A percentile compares a stretch with the other conserved stretches of the same genome.
These are phyloP conservation scores for Rosa hybrid DNA, from an alignment of 331 rosid species.

Conservation along the genomic window DNA sequence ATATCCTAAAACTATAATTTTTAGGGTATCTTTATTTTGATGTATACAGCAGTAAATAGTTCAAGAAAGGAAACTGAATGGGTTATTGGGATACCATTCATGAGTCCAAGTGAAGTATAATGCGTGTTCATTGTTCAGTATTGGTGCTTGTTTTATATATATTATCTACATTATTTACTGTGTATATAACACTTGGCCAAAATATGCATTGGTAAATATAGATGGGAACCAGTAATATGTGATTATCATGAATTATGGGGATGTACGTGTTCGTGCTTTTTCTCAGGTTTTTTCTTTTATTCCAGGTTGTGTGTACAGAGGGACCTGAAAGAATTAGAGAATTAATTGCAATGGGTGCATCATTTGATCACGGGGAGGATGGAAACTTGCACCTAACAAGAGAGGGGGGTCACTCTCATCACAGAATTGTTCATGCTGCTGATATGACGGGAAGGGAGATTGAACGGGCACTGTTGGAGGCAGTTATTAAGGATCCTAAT, in stretches of 20 bases:
- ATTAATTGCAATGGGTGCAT: slow-evolving; percentile 88
- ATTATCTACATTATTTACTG: background rate
- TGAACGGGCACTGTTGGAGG: slow-evolving; percentile 72
- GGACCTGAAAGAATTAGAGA: slow-evolving; percentile 94
- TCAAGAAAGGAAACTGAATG: background rate
- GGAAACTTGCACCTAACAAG: slow-evolving; percentile 87
- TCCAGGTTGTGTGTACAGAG: slow-evolving; percentile 95
- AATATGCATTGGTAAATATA: background rate
- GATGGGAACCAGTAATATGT: background rate
- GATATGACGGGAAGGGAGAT: slow-evolving; percentile 97
- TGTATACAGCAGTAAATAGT: background rate
- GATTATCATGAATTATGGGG: background rate
- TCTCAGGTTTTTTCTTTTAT: slow-evolving; percentile 25
- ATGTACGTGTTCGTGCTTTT: background rate
- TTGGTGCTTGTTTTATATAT: background rate
- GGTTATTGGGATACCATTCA: background rate
- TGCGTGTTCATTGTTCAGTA: background rate
- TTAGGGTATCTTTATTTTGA: background rate
- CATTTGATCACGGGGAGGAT: slow-evolving; percentile 91
- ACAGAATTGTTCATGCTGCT: slow-evolving; percentile 89
- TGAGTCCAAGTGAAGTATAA: background rate
- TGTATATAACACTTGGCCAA: background rate
- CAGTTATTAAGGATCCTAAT: slow-evolving; percentile 66
- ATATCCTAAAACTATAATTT: background rate
- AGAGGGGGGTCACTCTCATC: slow-evolving; percentile 97